Evolutionary conservation across 2,329 filamentous ascomycete species (phyloP), one percentile per base, ranked within the genome.

Genomic region (Sclerotinia subarctica): DNA sequence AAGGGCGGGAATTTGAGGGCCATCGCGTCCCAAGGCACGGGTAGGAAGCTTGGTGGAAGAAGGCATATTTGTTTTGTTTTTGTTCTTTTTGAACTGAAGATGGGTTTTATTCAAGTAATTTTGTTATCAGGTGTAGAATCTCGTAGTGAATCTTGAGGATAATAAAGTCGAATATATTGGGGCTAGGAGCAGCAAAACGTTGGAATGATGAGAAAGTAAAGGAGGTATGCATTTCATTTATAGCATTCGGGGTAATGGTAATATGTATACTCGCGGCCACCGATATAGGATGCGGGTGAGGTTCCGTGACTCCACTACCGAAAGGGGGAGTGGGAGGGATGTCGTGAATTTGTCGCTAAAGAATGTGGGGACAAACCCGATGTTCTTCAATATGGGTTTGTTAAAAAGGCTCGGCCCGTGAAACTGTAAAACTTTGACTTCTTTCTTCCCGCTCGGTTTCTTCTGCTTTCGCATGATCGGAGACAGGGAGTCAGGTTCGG

Each of bases 1-100:
- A 58, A 70, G 57, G 49, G 68, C 69, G 15, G 67, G 64, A 46
- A 70, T 56, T 21, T 69, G 52, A 42, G 69, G 69, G 21, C 69
- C 69, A 57, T 68, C 51, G 13, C 59, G 66, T 46, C 66, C 66
- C 29, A 68, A 62, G 56, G 52, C 21, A 57, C 68, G 68, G 56
- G 69, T 70, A 32, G 68, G 69, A 60, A 70, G 66, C n/a, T 65
- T 68, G 5, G 66, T 46, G 15, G 44, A 60, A 60, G 26, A n/a
- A 51, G 68, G 58, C 68, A 69, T 69, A 32, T 44, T 59, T 53
- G 38, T 11, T 60, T 1, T 42, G 38, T 38, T 4, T 1, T 42
- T 42, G 13, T 42, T 42, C 5, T 17, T 42, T 35, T 35, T 60
- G 1, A 5, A 26, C 10, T 49, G 44, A 35, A 21, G 13, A 49